A percentile compares a stretch with the other conserved stretches of the same genome.
phyloP scores from a whole-genome alignment of 2,329 filamentous ascomycete species.

The Aspergillus jensenii region DNA sequence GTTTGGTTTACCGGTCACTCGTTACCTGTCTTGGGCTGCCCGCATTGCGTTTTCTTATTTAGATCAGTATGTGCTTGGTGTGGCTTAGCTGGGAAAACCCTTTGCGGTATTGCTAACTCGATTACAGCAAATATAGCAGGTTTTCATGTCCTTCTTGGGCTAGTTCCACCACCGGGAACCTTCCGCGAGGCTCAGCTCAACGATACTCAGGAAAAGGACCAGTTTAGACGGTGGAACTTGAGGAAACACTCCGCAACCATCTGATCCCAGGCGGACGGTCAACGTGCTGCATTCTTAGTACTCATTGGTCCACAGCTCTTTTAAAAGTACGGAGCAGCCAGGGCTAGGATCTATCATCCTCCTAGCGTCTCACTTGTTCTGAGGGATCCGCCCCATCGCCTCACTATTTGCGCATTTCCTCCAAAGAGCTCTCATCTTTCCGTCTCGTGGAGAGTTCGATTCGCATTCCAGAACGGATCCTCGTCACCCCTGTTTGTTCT shows the following conservation, averaged over 20 bases:
- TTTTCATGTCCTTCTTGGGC: not conserved
- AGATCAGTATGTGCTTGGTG: not conserved
- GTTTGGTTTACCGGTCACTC: not conserved
- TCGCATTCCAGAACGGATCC: conserved; percentile 24
- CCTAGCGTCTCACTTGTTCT: conserved; percentile 8
- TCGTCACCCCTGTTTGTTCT: conserved; percentile 14
- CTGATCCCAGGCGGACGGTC: conserved; percentile 16
- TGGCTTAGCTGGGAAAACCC: not conserved
- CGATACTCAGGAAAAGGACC: conserved; percentile 7
- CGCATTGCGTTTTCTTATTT: not conserved
- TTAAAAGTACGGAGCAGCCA: conserved; percentile 11
- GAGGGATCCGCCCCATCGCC: conserved; percentile 20
- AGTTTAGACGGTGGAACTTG: conserved; percentile 17
- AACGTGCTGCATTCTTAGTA: conserved; percentile 18
- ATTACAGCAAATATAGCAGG: not conserved
- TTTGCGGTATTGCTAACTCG: not conserved
- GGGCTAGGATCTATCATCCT: conserved; percentile 9
- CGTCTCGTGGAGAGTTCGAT: conserved; percentile 21
- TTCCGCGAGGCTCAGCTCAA: conserved; percentile 2
- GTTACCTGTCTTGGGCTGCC: not conserved
- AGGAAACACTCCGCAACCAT: conserved; percentile 13
- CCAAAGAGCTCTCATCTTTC: conserved; percentile 21
- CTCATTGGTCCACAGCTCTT: conserved; percentile 18
- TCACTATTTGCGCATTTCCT: conserved; percentile 20
- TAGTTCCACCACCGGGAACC: conserved; percentile 8